Evolutionary conservation across 1,139 yeast genomes (phyloP).

Genomic region (Taphrina pruni): DNA sequence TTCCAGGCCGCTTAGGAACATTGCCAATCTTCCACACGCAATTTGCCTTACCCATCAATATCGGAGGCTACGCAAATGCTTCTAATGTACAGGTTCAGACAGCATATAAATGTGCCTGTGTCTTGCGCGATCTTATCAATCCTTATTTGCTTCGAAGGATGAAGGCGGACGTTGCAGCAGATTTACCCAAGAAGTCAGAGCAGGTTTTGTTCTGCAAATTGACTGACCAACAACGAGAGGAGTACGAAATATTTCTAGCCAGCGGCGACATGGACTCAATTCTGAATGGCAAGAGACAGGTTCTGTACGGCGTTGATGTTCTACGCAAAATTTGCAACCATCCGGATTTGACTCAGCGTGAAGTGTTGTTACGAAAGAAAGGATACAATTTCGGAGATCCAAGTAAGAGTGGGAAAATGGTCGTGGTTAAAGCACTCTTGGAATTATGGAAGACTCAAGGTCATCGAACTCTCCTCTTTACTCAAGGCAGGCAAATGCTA

Average conservation of each 20-base stretch:
- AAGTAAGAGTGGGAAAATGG: slow-evolving; percentile 83
- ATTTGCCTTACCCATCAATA: slow-evolving; percentile 87
- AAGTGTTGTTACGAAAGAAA: slow-evolving; percentile 55
- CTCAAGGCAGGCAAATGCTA: slow-evolving; percentile 94
- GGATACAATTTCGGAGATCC: slow-evolving; percentile 69
- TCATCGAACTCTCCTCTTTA: slow-evolving; percentile 79
- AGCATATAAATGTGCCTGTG: slow-evolving; percentile 94
- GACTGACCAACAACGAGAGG: slow-evolving; percentile 73
- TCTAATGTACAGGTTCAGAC: slow-evolving; percentile 94
- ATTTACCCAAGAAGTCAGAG: slow-evolving; percentile 89
- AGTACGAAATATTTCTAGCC: slow-evolving; percentile 73
- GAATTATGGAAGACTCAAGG: slow-evolving; percentile 77
- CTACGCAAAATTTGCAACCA: slow-evolving; percentile 92
- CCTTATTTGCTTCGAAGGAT: slow-evolving; percentile 87
- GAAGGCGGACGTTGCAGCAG: slow-evolving; percentile 95
- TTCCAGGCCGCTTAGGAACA: slow-evolving; percentile 93
- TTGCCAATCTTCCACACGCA: slow-evolving; percentile 92
- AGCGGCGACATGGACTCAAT: slow-evolving; percentile 79
- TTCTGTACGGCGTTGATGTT: slow-evolving; percentile 86
- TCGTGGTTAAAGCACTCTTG: slow-evolving; percentile 77
- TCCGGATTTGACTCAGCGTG: slow-evolving; percentile 80
- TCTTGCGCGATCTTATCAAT: slow-evolving; percentile 81
- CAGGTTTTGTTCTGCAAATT: slow-evolving; percentile 88
- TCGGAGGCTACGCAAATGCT: slow-evolving; percentile 99
- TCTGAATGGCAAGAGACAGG: slow-evolving; percentile 75